A percentile compares a stretch with the other conserved stretches of the same genome.
phyloP scores from a whole-genome alignment of 2,329 filamentous ascomycete species.

The Colletotrichum nymphaeae region DNA sequence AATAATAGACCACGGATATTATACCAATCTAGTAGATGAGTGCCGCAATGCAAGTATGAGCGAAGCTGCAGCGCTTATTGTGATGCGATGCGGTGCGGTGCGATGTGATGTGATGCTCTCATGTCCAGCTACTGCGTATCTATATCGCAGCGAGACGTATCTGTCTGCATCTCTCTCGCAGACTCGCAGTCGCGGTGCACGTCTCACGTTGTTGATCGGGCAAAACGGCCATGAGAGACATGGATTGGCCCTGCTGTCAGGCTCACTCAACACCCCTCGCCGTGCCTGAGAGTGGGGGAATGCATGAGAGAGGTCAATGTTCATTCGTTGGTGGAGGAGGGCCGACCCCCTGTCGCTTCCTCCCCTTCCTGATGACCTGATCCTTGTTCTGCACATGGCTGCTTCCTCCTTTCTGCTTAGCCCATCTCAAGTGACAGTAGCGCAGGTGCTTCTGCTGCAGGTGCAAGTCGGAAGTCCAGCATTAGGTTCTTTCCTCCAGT shows the following conservation, averaged over 20 bases:
- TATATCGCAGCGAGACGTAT: no score
- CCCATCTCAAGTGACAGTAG: neutral
- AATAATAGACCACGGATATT: neutral
- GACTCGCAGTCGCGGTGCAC: neutral
- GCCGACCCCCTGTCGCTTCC: neutral
- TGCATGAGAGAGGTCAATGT: neutral
- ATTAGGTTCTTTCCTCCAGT: neutral
- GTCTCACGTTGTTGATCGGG: neutral
- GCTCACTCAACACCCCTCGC: neutral
- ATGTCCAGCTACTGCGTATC: neutral
- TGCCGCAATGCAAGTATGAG: neutral
- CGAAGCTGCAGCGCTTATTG: neutral
- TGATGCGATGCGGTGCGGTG: neutral
- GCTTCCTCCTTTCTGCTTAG: neutral
- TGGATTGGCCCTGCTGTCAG: neutral
- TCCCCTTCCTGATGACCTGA: neutral
- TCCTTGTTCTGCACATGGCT: slow-evolving; percentile 32
- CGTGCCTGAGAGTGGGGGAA: neutral
- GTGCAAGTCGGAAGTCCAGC: neutral
- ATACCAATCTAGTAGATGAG: neutral
- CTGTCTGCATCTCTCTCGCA: neutral
- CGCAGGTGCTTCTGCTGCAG: neutral
- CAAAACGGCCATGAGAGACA: neutral
- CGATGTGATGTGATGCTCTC: neutral
- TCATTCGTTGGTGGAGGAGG: neutral